Evolutionary conservation across 495 filamentous ascomycete genomes (phyloP), one percentile per base, ranked within the genome.

Genomic region (Oleoguttula mirabilis): DNA sequence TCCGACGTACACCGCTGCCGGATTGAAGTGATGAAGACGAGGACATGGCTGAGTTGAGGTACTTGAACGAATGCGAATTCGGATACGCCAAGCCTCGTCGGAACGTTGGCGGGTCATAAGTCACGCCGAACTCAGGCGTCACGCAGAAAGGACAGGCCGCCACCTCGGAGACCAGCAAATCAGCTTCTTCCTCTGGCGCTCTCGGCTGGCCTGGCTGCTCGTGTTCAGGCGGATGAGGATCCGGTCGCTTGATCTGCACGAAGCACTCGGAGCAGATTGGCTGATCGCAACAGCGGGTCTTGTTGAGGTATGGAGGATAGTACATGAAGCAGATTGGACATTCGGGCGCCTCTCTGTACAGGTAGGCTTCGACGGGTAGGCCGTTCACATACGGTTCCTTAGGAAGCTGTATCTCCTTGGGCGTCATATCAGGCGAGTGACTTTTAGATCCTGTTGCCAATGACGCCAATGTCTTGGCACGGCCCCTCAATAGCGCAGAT

Each of bases 181-280:
- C 76, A 7, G 79, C 74, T 52, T 82, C 48, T 56, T 64, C 62
- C 23, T 64, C 64, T 12, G 64, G 31, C 14, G 40, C 27, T 20
- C 36, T 30, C 20, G 46, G 43, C 23, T 55, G 23, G 14, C 33
- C 43, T 10, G 55, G 51, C 42, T 56, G 60, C 49, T 82, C 76
- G 39, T 93, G 85, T 59, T 98, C 90, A 10, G 90, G 90, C 31
- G 84, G 80, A 63, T 98, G 90, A 11, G 90, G 90, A 54, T 98
- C 90, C 7, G 88, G 84, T 19, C 90, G 76, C 66, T 94, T 98
- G 58, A 98, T 98, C 58, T 98, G 90, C 7, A 98, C 92, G 54
- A 98, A 98, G 59, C 90, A 98, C 65, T 98, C 90, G 34, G 90
- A 96, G 66, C 90, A 98, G 43, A 98, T 96, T 4, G 85, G 71